These are phyloP conservation scores for Rhynchospora tenuis DNA, from an alignment of 176 grass and related monocot species.

Conservation along the genomic window DNA sequence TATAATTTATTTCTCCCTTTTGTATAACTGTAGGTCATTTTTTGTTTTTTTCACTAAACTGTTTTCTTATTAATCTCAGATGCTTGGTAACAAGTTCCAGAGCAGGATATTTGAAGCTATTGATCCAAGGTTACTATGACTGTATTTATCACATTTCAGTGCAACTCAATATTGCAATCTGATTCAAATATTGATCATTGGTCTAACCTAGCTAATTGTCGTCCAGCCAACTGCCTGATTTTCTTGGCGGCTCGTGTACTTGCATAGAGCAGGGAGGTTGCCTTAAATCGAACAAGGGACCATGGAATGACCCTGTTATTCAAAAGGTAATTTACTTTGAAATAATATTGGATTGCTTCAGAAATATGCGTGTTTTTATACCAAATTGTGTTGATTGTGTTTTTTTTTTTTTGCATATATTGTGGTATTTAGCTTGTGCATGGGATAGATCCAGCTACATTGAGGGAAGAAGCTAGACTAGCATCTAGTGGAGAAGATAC, in stretches of 20 bases:
- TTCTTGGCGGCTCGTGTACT: slow-evolving; percentile 86
- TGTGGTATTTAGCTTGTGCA: neutral
- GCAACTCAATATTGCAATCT: neutral
- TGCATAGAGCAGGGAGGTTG: slow-evolving; percentile 76
- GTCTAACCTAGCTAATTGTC: slow-evolving; percentile 21
- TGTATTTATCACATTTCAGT: neutral
- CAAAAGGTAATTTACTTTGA: slow-evolving; percentile 15
- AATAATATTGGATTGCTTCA: neutral
- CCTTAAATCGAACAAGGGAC: slow-evolving; percentile 87
- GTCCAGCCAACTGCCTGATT: slow-evolving; percentile 89
- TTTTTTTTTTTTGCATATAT: neutral
- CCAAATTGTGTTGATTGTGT: neutral
- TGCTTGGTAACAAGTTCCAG: slow-evolving; percentile 82
- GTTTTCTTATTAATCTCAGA: slow-evolving; percentile 29
- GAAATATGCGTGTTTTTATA: neutral
- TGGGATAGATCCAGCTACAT: slow-evolving; percentile 15
- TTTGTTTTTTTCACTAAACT: neutral
- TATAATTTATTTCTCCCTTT: neutral
- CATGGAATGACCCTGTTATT: slow-evolving; percentile 90
- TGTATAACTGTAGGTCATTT: neutral
- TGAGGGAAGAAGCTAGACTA: slow-evolving; percentile 9
- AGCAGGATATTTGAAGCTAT: slow-evolving; percentile 85
- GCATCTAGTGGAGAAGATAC: slow-evolving; percentile 37
- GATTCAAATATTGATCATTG: neutral
- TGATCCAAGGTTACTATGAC: slow-evolving; percentile 59